Evolutionary conservation across 306 rosid species (phyloP), one percentile per base, ranked within the genome.

Genomic region (Cicer bijugum): DNA sequence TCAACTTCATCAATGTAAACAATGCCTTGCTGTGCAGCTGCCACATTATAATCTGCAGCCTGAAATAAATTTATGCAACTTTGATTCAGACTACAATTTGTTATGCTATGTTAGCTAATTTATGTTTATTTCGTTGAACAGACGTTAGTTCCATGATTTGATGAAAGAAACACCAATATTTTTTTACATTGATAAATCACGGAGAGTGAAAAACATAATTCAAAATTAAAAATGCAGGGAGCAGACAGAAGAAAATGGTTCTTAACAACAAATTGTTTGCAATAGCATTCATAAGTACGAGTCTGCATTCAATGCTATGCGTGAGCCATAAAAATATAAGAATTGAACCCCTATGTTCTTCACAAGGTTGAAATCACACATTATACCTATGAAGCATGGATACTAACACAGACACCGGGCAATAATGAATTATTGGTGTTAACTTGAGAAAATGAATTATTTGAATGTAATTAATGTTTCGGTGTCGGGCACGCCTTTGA

Each of bases 1-100:
- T 91, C 97, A 80, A 95, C 97, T 95, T 95, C 99, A 15, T 95
- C 97, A 74, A 95, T 95, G 87, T 95, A 95, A 56, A 95, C 93
- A 84, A 95, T 91, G 83, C 99, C 99, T 77, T 90, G 97, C 74
- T 91, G 99, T 15, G 97, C 97, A 85, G 96, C 99, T 75, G 91
- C 83, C 72, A 90, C 95, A 73, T 95, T 91, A 80, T 95, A 95
- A 82, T 95, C 97, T 58, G 99, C 96, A 77, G 86, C 97, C 97
- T 95, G 85, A 14, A 81, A 55, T 72, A 59, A 67, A 71, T 14
- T 9, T 38, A 64, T 53, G 7, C 38, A 53, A n/a, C 33, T 45
- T 37, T 69, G 45, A 57, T 77, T 65, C 79, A 66, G 60, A 60
- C 38, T 61, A 60, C 71, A 43, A 8, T 68, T 80, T 42, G 45